These are phyloP conservation scores for Cladophialophora chaetospira DNA, from an alignment of 2,329 filamentous ascomycete species.

Conservation along the genomic window DNA sequence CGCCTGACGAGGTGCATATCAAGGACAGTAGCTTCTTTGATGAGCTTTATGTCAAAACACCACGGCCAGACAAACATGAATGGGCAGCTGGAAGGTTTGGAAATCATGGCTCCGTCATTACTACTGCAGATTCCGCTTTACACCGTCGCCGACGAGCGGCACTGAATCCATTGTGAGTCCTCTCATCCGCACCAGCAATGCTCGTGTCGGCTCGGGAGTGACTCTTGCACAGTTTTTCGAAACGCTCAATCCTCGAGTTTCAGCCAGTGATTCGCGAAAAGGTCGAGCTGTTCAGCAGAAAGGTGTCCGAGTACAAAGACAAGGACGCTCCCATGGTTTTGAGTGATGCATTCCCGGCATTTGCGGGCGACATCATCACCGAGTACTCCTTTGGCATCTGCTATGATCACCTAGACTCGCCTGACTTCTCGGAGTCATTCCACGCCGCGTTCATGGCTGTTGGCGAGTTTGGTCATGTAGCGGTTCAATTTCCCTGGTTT, in stretches of 20 bases:
- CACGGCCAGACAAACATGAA: conserved; percentile 16
- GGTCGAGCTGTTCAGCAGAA: conserved; percentile 1
- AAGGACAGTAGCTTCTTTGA: conserved; percentile 21
- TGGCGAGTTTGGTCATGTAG: conserved; percentile 17
- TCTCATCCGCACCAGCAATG: background rate
- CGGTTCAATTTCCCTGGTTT: conserved; percentile 22
- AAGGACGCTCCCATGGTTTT: background rate
- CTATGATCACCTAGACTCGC: conserved; percentile 10
- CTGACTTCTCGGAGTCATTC: conserved; percentile 11
- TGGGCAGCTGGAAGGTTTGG: conserved; percentile 8
- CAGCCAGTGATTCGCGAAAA: conserved; percentile 40
- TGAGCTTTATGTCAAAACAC: conserved; percentile 32
- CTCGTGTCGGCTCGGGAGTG: background rate
- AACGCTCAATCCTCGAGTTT: conserved; percentile 39
- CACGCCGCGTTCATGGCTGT: conserved; percentile 30
- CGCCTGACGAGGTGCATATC: conserved; percentile 23
- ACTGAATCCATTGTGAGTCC: conserved; percentile 38
- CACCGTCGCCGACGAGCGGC: conserved; percentile 44
- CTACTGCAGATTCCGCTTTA: conserved; percentile 38
- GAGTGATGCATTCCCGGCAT: conserved; percentile 39
- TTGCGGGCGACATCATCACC: conserved; percentile 50
- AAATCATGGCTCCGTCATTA: conserved; percentile 24
- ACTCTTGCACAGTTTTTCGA: conserved; percentile 41
- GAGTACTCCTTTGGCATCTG: conserved; percentile 38
- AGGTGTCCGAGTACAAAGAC: conserved; percentile 2